Percentiles rank a stretch among this genome's conserved stretches.
Evolutionary conservation across 2,329 filamentous ascomycete species (phyloP).

Genomic region (Penicillium sp.): DNA sequence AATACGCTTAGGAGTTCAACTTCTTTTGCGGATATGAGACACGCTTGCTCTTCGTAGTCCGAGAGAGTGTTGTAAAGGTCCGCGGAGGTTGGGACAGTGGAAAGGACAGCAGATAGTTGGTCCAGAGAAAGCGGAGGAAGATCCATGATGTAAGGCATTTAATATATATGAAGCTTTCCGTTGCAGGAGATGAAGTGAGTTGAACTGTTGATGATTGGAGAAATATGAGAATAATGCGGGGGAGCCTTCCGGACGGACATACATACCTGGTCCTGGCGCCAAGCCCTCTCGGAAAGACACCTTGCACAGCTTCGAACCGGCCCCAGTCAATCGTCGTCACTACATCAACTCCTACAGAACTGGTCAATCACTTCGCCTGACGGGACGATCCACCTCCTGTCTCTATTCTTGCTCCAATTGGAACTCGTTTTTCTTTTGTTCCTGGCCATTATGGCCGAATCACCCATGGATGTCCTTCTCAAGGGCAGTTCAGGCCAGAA

Average conservation of each 20-base stretch:
- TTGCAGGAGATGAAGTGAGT: not conserved
- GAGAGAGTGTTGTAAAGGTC: constrained; percentile 42
- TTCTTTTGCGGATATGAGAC: constrained; percentile 30
- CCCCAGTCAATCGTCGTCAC: constrained; percentile 22
- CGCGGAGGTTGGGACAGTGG: constrained; percentile 35
- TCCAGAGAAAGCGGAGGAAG: constrained; percentile 36
- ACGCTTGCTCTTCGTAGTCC: constrained; percentile 42
- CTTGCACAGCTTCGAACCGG: constrained; percentile 42
- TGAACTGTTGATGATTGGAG: constrained; percentile 1
- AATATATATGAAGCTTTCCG: not conserved
- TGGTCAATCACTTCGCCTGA: constrained; percentile 25
- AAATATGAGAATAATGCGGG: constrained; percentile 31
- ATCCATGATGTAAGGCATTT: constrained; percentile 29
- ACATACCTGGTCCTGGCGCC: constrained; percentile 30
- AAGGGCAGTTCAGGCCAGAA: constrained; percentile 80
- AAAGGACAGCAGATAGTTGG: constrained; percentile 36
- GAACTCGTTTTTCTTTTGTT: constrained; percentile 34
- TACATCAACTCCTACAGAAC: constrained; percentile 30
- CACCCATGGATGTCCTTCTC: constrained; percentile 64
- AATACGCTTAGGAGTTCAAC: constrained; percentile 40
- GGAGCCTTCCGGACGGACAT: constrained; percentile 33
- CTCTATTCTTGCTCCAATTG: constrained; percentile 32
- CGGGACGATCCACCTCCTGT: constrained; percentile 30
- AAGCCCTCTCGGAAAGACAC: constrained; percentile 48
- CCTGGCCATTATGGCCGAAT: constrained; percentile 52